phyloP scores from a whole-genome alignment of 768 basidiomycete species.

The Trametes coccinea region DNA sequence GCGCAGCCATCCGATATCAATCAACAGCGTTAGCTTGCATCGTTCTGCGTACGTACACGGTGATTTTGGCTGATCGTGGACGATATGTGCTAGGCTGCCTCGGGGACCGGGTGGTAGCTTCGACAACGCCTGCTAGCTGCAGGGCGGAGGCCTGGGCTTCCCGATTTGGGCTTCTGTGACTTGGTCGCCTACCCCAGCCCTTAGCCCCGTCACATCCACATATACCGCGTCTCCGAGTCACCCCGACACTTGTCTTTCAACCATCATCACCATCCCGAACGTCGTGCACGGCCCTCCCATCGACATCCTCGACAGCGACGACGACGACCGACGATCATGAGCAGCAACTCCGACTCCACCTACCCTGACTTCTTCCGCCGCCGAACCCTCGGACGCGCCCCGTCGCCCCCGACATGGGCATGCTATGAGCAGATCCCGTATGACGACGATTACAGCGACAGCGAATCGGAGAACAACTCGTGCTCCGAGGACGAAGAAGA shows the following conservation, averaged over 20 bases:
- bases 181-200: conserved; percentile 29
- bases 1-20: background rate
- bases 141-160: conserved; percentile 15
- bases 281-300: conserved; percentile 1
- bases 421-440: conserved; percentile 89
- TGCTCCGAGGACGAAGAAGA: conserved; percentile 79
- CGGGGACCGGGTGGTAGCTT: background rate
- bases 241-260: conserved; percentile 23
- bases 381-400: conserved; percentile 75
- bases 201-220: conserved; percentile 23
- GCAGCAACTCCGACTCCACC: conserved; percentile 22
- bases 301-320: conserved; percentile 9
- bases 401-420: conserved; percentile 85
- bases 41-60: background rate
- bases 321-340: conserved; percentile 24
- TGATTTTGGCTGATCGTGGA: background rate
- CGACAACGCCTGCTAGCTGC: conserved; percentile 22
- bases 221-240: conserved; percentile 18
- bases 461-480: conserved; percentile 59
- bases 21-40: background rate
- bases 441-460: conserved; percentile 56
- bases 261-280: conserved; percentile 26
- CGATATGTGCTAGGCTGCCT: conserved; percentile 7
- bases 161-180: conserved; percentile 25
- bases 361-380: conserved; percentile 56